These are phyloP conservation scores for Heritiera littoralis DNA, from an alignment of 345 rosid species.

Conservation along the genomic window DNA sequence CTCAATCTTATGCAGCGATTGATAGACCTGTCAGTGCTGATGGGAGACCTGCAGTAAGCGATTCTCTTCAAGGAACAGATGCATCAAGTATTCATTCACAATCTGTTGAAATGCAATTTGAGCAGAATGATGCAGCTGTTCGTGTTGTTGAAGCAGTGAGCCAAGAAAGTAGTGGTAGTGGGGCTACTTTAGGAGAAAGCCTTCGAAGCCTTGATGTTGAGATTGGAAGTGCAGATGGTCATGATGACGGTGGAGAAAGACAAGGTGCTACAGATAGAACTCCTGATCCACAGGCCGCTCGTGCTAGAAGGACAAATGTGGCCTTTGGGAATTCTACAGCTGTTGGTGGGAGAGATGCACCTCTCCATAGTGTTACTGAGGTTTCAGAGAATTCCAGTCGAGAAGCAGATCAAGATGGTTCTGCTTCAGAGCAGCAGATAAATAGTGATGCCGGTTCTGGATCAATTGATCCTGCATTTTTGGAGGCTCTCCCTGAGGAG, in stretches of 20 bases:
- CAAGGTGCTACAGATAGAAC: conserved; percentile 66
- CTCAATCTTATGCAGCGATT: conserved; percentile 44
- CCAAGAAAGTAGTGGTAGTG: conserved; percentile 97
- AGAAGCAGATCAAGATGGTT: conserved; percentile 82
- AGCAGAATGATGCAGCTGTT: conserved; percentile 74
- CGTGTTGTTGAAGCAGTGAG: conserved; percentile 95
- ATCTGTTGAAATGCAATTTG: conserved; percentile 86
- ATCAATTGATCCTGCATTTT: conserved; percentile 93
- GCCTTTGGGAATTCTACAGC: conserved; percentile 53
- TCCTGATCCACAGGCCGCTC: conserved; percentile 62
- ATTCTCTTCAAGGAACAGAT: conserved; percentile 41
- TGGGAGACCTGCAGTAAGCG: conserved; percentile 43
- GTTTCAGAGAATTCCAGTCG: conserved; percentile 86
- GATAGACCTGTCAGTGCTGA: conserved; percentile 51
- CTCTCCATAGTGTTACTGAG: conserved; percentile 89
- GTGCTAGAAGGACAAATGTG: conserved; percentile 65
- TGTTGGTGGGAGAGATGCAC: conserved; percentile 63
- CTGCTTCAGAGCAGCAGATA: conserved; percentile 64
- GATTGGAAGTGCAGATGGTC: conserved; percentile 99
- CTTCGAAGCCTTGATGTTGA: conserved; percentile 97
- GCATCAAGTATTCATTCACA: conserved; percentile 46
- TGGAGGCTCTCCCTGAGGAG: conserved; percentile 97
- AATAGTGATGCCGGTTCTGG: conserved; percentile 65
- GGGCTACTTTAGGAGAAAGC: conserved; percentile 94
- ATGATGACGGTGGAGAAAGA: conserved; percentile 94